phyloP scores from a whole-genome alignment of 371 early-diverging fungal genomes.

The Lichtheimia hyalospora region DNA sequence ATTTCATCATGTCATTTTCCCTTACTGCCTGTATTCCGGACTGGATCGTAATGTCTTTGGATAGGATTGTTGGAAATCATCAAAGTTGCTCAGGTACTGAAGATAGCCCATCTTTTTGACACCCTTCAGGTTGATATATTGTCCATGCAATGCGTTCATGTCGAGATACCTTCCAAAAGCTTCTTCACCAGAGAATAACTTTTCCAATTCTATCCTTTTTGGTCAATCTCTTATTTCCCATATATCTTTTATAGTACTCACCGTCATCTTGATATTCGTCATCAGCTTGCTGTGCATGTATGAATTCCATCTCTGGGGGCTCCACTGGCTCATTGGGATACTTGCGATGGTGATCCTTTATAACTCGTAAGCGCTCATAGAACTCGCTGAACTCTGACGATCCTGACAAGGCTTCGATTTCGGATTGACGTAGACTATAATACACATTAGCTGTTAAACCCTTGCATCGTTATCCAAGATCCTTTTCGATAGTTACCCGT shows the following conservation, averaged over 20 bases:
- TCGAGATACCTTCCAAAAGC: constrained; percentile 85
- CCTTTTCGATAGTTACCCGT: constrained; percentile 53
- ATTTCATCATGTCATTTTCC: background rate
- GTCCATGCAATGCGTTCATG: constrained; percentile 73
- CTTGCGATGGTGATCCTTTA: constrained; percentile 84
- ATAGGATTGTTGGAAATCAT: constrained; percentile 59
- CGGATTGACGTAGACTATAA: constrained; percentile 63
- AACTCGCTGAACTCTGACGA: constrained; percentile 82
- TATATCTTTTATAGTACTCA: constrained; percentile 13
- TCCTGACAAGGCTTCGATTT: constrained; percentile 77
- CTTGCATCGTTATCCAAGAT: background rate
- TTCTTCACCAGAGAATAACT: constrained; percentile 93
- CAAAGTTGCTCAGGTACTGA: constrained; percentile 73
- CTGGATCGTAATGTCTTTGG: constrained; percentile 64
- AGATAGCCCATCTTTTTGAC: constrained; percentile 77
- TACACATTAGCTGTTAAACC: background rate
- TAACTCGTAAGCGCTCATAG: constrained; percentile 78
- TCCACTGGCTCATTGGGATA: constrained; percentile 81
- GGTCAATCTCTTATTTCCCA: too few relatives aligned
- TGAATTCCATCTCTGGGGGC: constrained; percentile 79
- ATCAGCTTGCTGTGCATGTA: constrained; percentile 41
- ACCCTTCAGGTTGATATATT: constrained; percentile 82
- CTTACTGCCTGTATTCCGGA: constrained; percentile 61
- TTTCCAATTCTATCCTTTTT: constrained; percentile 63
- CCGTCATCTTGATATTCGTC: constrained; percentile 63